Base-by-base conservation (phyloP, 352 stramenopile species). In the Globisporangium solare region DNA sequence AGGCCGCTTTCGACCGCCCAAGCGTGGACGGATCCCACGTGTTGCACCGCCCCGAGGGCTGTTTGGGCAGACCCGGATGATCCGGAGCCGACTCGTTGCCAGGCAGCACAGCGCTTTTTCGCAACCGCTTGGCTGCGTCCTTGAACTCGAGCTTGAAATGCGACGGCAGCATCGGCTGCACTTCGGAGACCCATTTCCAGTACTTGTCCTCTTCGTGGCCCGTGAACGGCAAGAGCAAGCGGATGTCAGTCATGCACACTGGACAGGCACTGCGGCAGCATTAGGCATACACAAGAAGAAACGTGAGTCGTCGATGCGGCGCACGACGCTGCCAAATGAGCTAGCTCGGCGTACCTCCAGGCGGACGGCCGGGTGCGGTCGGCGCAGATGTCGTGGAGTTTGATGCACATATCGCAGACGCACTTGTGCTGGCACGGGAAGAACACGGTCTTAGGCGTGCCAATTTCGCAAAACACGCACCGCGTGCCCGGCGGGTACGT, bases 401-500 rank as follows among this genome's bases (percentile, higher is more conserved):
- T 42, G 49, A 86, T 69, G 63, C 79, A 88, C 18, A 58, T 49
- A 37, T 85, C 69, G 63, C 79, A 89, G 15, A 83, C 73, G 54
- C 74, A 85, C 60, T 78, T 73, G 66, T 89, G 79, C 60, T 88
- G 71, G 31, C 79, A 89, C 17, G 74, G 74, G 63, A 83, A 88
- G 59, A 88, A 75, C 8, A 88, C 74, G 24, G 67, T 67, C 0
- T 47, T 71, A 1, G 70, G 74, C 20, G 24, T 51, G 1, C 63
- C 24, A 15, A 56, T 55, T 40, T 70, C 61, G 53, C 79, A 87
- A 47, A 83, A 71, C 14, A 81, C 68, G 27, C 79, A 89, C 11
- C 59, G 54, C 6, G 68, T 72, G 8, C 74, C 64, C 7, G 18
- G 12, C 6, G 63, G 61, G 32, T 81, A 89, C 40, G 64, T 65